Base-by-base conservation (phyloP, 2,329 filamentous ascomycete species). In the Sclerotinia sclerotiorum region DNA sequence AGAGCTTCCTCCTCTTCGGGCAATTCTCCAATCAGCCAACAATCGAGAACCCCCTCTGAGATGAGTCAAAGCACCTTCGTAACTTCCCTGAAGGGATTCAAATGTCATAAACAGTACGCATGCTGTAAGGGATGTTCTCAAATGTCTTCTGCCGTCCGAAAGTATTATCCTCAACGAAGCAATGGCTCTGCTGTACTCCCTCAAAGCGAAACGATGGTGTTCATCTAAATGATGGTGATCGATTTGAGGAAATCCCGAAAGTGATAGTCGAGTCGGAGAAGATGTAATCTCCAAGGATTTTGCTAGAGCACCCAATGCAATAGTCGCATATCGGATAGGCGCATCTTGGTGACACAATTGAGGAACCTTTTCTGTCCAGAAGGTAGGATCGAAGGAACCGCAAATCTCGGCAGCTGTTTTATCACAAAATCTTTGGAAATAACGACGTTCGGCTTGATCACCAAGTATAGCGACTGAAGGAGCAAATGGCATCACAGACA, bases 301-400 rank as follows among this genome's bases (percentile, higher is more conserved):
- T 17, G 76, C 73, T 13, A 77, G 72, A 24, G 75, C 76, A 60
- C 74, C 76, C 39, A 76, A 65, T 57, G 76, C 75, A 64, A 76
- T 76, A 52, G 73, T 75, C 24, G 74, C 76, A 68, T 75, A 73
- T 67, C 74, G 69, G 54, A 77, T 77, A 0, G 75, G 75, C 10
- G 74, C 72, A 68, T 76, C 74, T 35, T 71, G 68, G 69, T 76
- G 76, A 65, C 76, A 77, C 3, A 77, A 70, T 65, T 77, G 76
- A 24, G 75, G 76, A 35, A 77, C 74, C 62, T 77, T 77, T 66
- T 76, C 74, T 4, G 74, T 76, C 76, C 76, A 76, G 62, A 77
- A 76, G 17, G 71, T 72, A 15, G 75, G 74, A 68, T 77, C 75
- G 51, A 76, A 77, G 15, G 73, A 70, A 13, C 75, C 76, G 65